Evolutionary conservation across 306 rosid genomes (phyloP).

Genomic region (Albizia julibrissin): DNA sequence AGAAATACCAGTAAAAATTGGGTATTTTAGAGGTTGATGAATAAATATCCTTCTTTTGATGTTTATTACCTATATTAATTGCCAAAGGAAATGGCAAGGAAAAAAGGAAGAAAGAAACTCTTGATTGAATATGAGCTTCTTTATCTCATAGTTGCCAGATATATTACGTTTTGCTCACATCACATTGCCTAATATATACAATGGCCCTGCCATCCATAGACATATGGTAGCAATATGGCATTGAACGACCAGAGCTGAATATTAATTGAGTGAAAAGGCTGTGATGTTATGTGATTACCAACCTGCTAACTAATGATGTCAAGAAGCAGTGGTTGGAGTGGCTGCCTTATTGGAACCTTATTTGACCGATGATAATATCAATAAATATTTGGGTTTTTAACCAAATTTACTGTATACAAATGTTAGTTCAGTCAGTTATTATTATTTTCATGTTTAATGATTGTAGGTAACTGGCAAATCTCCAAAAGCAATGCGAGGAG

Average conservation of each 20-base stretch:
- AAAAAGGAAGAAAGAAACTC: background rate
- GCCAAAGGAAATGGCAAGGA: background rate
- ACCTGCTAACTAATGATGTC: background rate
- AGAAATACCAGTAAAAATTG: constrained; percentile 9
- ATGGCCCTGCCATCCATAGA: background rate
- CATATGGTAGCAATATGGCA: background rate
- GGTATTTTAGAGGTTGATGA: constrained; percentile 5
- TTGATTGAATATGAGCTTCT: constrained; percentile 15
- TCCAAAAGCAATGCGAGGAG: constrained; percentile 84
- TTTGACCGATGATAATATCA: constrained; percentile 12
- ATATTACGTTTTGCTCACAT: background rate
- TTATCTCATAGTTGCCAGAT: background rate
- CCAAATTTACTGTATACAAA: constrained; percentile 29
- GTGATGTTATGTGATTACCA: constrained; percentile 17
- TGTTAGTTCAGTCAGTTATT: constrained; percentile 22
- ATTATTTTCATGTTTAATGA: constrained; percentile 22
- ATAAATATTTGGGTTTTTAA: background rate
- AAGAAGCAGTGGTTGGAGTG: background rate
- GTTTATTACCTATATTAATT: constrained; percentile 13
- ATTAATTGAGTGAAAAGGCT: constrained; percentile 18
- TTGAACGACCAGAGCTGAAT: constrained; percentile 17
- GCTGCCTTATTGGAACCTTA: constrained; percentile 19
- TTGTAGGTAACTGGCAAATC: constrained; percentile 68
- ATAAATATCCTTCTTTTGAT: constrained; percentile 1
- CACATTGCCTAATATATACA: background rate